Percentiles rank a stretch among this genome's conserved stretches.
phyloP scores from a whole-genome alignment of 148 eudicot genomes.

The Chenopodium berlandieri region DNA sequence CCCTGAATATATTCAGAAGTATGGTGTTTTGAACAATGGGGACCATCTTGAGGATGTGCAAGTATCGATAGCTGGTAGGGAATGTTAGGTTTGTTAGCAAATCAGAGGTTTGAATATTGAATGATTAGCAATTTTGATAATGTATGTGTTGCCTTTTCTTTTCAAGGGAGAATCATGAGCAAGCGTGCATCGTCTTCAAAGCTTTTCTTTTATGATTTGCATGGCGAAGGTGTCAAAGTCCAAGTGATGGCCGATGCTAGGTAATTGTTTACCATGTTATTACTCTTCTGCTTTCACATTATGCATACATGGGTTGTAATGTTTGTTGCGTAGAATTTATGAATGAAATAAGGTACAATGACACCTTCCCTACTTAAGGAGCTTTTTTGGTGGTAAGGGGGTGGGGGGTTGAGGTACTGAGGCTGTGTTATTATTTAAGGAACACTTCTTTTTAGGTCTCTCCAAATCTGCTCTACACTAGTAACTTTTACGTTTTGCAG shows the following conservation, averaged over 20 bases:
- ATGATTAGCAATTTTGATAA: background rate
- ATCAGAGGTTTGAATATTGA: background rate
- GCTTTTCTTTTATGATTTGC: constrained; percentile 84
- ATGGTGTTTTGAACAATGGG: constrained; percentile 54
- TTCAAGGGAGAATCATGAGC: constrained; percentile 82
- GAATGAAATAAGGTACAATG: background rate
- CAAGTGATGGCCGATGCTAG: constrained; percentile 96
- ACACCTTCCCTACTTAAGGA: no score
- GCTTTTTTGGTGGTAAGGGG: no score
- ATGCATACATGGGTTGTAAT: background rate
- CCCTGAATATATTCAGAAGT: constrained; percentile 55
- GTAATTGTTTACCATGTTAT: constrained; percentile 30
- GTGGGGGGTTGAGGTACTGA: no score
- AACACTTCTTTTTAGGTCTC: no score
- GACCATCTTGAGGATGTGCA: constrained; percentile 65
- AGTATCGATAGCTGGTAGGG: constrained; percentile 71
- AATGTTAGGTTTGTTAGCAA: background rate
- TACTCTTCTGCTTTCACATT: no score
- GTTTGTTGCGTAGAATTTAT: background rate
- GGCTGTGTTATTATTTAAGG: no score
- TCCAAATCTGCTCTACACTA: no score
- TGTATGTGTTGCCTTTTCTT: constrained; percentile 1
- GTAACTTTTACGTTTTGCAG: constrained; percentile 29
- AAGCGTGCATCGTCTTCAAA: constrained; percentile 85
- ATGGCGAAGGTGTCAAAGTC: constrained; percentile 70